phyloP scores from a whole-genome alignment of 2,329 filamentous ascomycete species.

The Pestalotiopsis sp. region DNA sequence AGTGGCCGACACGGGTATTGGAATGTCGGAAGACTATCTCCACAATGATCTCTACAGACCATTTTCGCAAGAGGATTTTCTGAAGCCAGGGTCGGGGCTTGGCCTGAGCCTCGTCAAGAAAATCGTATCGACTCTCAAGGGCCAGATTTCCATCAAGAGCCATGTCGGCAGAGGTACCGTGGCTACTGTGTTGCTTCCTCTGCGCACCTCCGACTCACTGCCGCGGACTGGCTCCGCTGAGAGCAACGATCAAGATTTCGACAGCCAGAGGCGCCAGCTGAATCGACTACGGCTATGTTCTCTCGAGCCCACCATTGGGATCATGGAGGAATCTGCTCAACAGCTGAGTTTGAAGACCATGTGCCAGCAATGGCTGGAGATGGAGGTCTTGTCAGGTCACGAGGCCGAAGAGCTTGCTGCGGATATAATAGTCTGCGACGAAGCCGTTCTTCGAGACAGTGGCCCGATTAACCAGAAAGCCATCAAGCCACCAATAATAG shows the following conservation, averaged over 20 bases:
- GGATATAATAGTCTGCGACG: no score
- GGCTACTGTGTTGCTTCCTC: background rate
- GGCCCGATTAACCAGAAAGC: no score
- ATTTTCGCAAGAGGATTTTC: constrained; percentile 63
- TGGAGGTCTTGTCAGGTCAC: no score
- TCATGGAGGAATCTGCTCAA: no score
- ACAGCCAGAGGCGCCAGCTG: background rate
- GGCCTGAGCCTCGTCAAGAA: constrained; percentile 66
- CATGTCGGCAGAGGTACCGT: constrained; percentile 9
- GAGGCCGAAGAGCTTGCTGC: no score
- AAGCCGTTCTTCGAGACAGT: no score
- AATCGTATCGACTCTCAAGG: constrained; percentile 38
- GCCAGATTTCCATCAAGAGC: constrained; percentile 20
- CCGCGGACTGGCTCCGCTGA: no score
- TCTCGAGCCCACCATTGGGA: no score
- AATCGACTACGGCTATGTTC: constrained; percentile 28
- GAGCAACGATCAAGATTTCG: background rate
- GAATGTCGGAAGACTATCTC: constrained; percentile 65
- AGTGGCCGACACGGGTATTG: constrained; percentile 61
- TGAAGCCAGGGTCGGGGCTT: constrained; percentile 63
- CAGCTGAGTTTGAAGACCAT: no score
- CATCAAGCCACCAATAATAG: no score
- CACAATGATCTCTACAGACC: constrained; percentile 62
- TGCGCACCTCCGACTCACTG: background rate
- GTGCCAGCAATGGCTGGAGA: no score